Evolutionary conservation across 2,329 filamentous ascomycete species (phyloP), one percentile per base, ranked within the genome.

Genomic region (Sordariomycetes sp.): DNA sequence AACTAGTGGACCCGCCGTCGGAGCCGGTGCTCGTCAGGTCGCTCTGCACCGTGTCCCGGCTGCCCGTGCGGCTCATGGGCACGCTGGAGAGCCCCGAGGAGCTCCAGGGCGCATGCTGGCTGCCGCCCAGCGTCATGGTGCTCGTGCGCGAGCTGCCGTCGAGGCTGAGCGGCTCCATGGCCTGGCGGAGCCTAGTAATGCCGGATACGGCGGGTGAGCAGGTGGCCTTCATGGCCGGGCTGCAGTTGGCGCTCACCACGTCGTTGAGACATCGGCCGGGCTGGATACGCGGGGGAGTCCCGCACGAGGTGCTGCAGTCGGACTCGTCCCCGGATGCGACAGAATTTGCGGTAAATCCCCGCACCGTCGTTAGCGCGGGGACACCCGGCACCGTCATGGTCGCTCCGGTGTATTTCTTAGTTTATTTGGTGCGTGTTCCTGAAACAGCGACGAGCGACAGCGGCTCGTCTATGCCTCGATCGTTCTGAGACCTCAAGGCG

Each of bases 171-270:
- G 85, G 82, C 60, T 96, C 90, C 59, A 96, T 77, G 35, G 59
- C 54, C 66, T 94, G 86, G 67, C 90, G 90, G 65, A 96, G 74
- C 64, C 86, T 87, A 65, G 89, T 88, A 64, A 96, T 90, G 53
- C 90, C 90, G 59, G 86, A 85, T 34, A 84, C 65, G 54, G 73
- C 76, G 12, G 80, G 79, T 20, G 80, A 81, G 17, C 74, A 68
- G 28, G 69, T 65, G n/a, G 70, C 72, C 53, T 80, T 77, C 60
- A 86, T 68, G 56, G 76, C 67, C 8, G 83, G 83, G 67, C 82
- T 85, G 69, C 81, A 84, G 68, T 87, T 75, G 58, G 78, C 77
- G 67, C 80, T 83, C 62, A 83, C 76, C 17, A 82, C 75, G 67
- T 83, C 79, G 65, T 80, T 70, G 55, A 82, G 68, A 51, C 71